Conservation (phyloP, 179 eudicot species). For the Spinacia oleracea region DNA sequence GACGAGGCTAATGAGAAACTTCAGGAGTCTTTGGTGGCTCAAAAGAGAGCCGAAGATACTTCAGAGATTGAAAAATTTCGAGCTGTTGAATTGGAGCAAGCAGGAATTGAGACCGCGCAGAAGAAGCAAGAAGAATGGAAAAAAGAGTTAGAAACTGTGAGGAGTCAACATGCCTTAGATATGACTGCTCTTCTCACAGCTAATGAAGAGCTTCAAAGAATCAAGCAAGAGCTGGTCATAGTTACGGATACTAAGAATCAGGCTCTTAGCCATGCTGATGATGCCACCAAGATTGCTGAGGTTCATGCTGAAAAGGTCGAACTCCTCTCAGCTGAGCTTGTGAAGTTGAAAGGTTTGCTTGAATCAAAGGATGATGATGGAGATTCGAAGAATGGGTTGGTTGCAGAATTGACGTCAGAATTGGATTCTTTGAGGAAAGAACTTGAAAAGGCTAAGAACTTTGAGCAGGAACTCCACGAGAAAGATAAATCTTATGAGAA, state of each 20-base stretch:
- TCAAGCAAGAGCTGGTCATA: slow-evolving; percentile 65
- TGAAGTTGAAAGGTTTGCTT: slow-evolving; percentile 56
- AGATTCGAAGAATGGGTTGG: slow-evolving; percentile 28
- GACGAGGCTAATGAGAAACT: slow-evolving; percentile 83
- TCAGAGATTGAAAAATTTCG: slow-evolving; percentile 87
- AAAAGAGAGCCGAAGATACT: slow-evolving; percentile 76
- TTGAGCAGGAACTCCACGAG: slow-evolving; percentile 30
- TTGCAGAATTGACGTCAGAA: slow-evolving; percentile 58
- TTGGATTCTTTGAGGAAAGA: slow-evolving; percentile 38
- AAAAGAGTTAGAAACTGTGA: slow-evolving; percentile 65
- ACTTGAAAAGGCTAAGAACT: slow-evolving; percentile 31
- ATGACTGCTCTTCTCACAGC: slow-evolving; percentile 63
- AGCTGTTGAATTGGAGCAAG: slow-evolving; percentile 85
- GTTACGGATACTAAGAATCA: slow-evolving; percentile 63
- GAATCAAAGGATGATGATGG: slow-evolving; percentile 47
- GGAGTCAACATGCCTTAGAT: slow-evolving; percentile 72
- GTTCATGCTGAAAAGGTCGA: slow-evolving; percentile 68
- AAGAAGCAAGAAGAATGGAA: slow-evolving; percentile 81
- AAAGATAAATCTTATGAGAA: slow-evolving; percentile 33
- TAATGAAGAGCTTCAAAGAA: slow-evolving; percentile 67
- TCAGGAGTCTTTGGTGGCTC: slow-evolving; percentile 75
- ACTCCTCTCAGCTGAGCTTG: slow-evolving; percentile 63
- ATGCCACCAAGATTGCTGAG: slow-evolving; percentile 82
- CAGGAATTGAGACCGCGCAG: slow-evolving; percentile 68
- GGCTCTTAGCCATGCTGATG: slow-evolving; percentile 84